phyloP scores from a whole-genome alignment of 1,284 basidiomycete species.

The Ustilago shanxiensis region DNA sequence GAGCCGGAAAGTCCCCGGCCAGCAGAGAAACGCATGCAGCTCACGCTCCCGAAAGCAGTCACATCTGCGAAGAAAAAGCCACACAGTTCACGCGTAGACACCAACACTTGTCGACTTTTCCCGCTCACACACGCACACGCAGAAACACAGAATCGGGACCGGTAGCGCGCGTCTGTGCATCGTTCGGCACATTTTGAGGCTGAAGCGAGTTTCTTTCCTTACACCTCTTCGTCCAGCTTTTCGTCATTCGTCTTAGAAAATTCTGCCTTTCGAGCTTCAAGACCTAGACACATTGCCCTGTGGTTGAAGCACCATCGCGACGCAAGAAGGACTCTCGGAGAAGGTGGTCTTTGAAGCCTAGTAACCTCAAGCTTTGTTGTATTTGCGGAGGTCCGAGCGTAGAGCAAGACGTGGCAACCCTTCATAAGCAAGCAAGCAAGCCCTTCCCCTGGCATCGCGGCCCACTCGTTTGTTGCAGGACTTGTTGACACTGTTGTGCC shows the following conservation, averaged over 20 bases:
- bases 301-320: not conserved
- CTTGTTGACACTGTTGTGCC: not conserved
- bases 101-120: not conserved
- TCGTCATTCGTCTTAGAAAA: not conserved
- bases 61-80: slow-evolving; percentile 4
- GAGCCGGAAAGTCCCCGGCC: not conserved
- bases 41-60: not conserved
- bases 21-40: not conserved
- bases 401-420: too few species aligned
- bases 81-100: slow-evolving; percentile 1
- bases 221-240: not conserved
- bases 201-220: not conserved
- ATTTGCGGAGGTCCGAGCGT: slow-evolving; percentile 1
- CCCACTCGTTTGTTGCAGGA: not conserved
- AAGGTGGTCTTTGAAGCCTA: too few species aligned
- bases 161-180: slow-evolving; percentile 4
- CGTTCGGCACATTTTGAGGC: slow-evolving; percentile 1
- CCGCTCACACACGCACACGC: slow-evolving; percentile 1
- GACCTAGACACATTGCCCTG: not conserved
- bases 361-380: not conserved
- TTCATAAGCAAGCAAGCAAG: not conserved
- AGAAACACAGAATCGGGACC: not conserved
- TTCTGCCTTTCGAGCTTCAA: too few species aligned
- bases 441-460: not conserved
- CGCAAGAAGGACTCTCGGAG: not conserved